Base-by-base conservation (phyloP, 805 yeast genomes). In the Candida tibetensis region DNA sequence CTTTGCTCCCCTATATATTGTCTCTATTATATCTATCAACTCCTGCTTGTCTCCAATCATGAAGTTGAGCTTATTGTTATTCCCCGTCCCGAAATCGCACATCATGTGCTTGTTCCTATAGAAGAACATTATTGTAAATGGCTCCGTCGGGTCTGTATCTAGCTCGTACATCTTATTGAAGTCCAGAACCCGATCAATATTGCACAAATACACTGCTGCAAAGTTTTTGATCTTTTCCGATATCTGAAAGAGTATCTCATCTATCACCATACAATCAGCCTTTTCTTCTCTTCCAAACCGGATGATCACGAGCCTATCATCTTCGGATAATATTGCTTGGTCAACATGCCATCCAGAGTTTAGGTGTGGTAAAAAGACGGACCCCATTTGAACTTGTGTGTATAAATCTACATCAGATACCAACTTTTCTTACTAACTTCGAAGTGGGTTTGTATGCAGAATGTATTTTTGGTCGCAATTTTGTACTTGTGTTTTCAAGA, bases 31-130 rank as follows among this genome's bases (percentile, higher is more conserved):
- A 59, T 91, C 98, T 15, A 93, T 85, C 71, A 93, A 62, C 49
- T 89, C 97, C 58, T 91, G 96, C 44, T 83, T 81, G 56, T 86
- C 86, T 29, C 77, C 81, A 9, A 79, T 72, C 36, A 58, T 52
- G 61, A 91, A 91, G 55, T 88, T 89, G 67, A 93, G 68, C 69
- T 93, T 91, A 69, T 93, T 93, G 62, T 93, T 93, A 57, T 93
- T 89, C 22, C 99, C 99, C 0, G 98, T 93, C 2, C 99, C 99
- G 60, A 90, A 89, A 68, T 93, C 99, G 62, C 96, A 87, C 95
- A 93, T 81, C 95, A 91, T 90, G 60, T 91, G 98, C 58, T 88
- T 85, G 64, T 91, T 91, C 36, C 95, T 70, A 64, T 76, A 88
- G 60, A 93, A 91, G 56, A 91, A 90, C 98, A 93, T 93, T 36